Base-by-base conservation (phyloP, 257 asterid species). In the Eucommia ulmoides region DNA sequence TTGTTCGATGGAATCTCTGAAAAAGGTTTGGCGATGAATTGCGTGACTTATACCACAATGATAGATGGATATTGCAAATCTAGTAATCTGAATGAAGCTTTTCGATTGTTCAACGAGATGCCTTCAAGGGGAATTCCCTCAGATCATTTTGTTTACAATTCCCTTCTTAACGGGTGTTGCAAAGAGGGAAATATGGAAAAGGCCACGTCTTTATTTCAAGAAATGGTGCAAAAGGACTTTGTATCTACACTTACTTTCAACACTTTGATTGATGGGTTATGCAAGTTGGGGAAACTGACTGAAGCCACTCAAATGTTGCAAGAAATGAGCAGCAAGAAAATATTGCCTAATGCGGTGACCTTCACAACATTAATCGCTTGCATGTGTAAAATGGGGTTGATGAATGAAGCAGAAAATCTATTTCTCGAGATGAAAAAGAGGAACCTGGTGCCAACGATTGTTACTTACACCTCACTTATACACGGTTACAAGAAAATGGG, bases 1-100 rank as follows among this genome's bases (percentile, higher is more conserved):
- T 55, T 87, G 53, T 87, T 83, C 65, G 66, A 52, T 52, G 85
- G 80, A 49, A 69, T 87, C 51, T 51, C 80, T 19, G 71, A 23
- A 26, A 79, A 71, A 57, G 77, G 82, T 54, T 67, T 83, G 76
- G 35, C 45, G 19, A 87, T 83, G 5, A 87, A 70, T 74, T 57
- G 66, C 53, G 80, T 87, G 72, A 83, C 95, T 10, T 83, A 81
- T 56, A 62, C 97, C 44, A 79, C 82, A 25, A 73, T 87, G 67
- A 83, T 83, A 52, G 88, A 87, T 64, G 95, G 97, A 52, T 65
- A 59, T 65, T 78, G 91, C 79, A 87, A 78, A 74, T 58, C 77
- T 0, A 76, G 75, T 49, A 67, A 76, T 61, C 59, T 83, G 57
- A 74, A 61, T 19, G 76, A 74, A 67, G 93, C 91, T 41, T 74